phyloP scores from a whole-genome alignment of 2,329 filamentous ascomycete genomes.

The Sordariomycetes sp. region DNA sequence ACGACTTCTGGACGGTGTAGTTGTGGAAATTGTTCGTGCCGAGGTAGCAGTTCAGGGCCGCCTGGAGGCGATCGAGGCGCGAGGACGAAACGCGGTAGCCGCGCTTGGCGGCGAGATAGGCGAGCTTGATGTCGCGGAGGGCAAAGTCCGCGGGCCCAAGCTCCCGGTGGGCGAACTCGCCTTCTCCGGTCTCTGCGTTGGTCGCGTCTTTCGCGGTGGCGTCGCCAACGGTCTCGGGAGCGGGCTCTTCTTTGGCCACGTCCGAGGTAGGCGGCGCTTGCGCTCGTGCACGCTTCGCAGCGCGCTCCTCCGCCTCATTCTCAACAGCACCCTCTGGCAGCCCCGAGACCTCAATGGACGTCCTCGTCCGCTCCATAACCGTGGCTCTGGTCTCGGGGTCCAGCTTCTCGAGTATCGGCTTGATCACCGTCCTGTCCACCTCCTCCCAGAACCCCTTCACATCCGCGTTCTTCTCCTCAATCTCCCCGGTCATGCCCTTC shows the following conservation, averaged over 20 bases:
- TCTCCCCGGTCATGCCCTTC: conserved; percentile 59
- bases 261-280: conserved; percentile 11
- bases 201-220: background rate
- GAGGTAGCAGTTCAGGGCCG: conserved; percentile 61
- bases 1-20: conserved; percentile 86
- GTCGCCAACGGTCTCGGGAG: conserved; percentile 9
- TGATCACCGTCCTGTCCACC: conserved; percentile 70
- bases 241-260: conserved; percentile 9
- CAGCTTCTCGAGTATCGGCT: conserved; percentile 53
- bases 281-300: conserved; percentile 8
- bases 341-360: conserved; percentile 6
- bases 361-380: conserved; percentile 52
- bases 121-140: conserved; percentile 61
- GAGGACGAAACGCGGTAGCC: conserved; percentile 67
- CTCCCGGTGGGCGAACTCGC: conserved; percentile 47
- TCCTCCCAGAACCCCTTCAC: conserved; percentile 73
- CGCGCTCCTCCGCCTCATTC: conserved; percentile 6
- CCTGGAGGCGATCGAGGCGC: conserved; percentile 67
- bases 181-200: conserved; percentile 9
- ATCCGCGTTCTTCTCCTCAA: conserved; percentile 61
- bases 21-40: conserved; percentile 95
- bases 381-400: conserved; percentile 52
- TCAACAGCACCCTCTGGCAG: conserved; percentile 10
- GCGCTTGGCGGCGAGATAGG: conserved; percentile 74
- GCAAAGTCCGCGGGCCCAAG: conserved; percentile 48